Conservation (phyloP, 495 filamentous ascomycete species). For the Achaetomiella virescens region DNA sequence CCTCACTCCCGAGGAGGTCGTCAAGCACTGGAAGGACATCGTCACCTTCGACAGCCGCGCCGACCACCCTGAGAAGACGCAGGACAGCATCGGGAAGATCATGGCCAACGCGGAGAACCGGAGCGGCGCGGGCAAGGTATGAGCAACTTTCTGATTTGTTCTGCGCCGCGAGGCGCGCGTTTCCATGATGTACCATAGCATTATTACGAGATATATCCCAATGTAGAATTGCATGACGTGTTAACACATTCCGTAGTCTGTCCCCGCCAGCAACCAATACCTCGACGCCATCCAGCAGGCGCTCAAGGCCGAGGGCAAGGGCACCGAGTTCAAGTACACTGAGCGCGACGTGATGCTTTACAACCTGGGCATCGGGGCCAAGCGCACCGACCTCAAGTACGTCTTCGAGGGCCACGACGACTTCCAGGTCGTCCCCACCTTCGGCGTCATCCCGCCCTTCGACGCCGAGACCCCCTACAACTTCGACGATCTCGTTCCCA, state of each 20-base stretch:
- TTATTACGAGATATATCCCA: slow-evolving; percentile 22
- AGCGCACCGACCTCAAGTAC: slow-evolving; percentile 79
- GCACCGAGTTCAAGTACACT: slow-evolving; percentile 74
- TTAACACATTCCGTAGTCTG: slow-evolving; percentile 34
- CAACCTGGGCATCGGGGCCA: slow-evolving; percentile 92
- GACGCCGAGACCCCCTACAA: slow-evolving; percentile 74
- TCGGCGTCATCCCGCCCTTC: slow-evolving; percentile 90
- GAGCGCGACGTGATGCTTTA: slow-evolving; percentile 90
- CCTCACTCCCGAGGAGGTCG: slow-evolving; percentile 80
- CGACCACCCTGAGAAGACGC: slow-evolving; percentile 75
- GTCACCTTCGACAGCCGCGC: slow-evolving; percentile 83
- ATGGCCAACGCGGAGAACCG: slow-evolving; percentile 88
- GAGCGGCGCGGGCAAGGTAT: slow-evolving; percentile 47
- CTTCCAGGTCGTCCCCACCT: slow-evolving; percentile 91
- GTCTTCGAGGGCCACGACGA: slow-evolving; percentile 84
- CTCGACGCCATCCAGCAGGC: slow-evolving; percentile 72
- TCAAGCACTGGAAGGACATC: slow-evolving; percentile 71
- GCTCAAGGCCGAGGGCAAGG: slow-evolving; percentile 61
- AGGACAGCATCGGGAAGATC: slow-evolving; percentile 74
- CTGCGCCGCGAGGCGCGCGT: slow-evolving; percentile 9
- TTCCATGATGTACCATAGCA: slow-evolving; percentile 24
- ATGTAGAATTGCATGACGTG: slow-evolving; percentile 18
- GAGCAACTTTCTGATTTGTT: slow-evolving; percentile 24
- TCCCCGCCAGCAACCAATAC: slow-evolving; percentile 39
- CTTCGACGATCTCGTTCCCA: slow-evolving; percentile 77